These are phyloP conservation scores for Tuber borchii DNA, from an alignment of 495 filamentous ascomycete genomes.

Conservation along the genomic window DNA sequence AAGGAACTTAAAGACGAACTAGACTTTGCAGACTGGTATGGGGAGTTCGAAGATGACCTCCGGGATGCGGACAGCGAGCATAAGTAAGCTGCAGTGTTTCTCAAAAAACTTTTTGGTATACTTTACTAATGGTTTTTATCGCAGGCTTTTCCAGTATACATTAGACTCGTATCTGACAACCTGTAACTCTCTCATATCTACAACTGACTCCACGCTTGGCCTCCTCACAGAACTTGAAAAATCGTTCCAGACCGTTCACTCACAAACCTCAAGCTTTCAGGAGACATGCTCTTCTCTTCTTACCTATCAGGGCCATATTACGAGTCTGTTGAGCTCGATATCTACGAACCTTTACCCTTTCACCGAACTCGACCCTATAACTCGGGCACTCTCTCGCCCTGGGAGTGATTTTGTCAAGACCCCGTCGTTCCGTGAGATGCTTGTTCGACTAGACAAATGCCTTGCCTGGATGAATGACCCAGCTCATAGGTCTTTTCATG, in stretches of 20 bases:
- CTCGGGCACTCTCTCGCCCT: constrained; percentile 81
- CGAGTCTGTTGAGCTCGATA: constrained; percentile 69
- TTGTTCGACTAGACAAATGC: constrained; percentile 76
- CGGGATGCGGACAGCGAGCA: constrained; percentile 80
- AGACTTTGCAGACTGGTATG: constrained; percentile 58
- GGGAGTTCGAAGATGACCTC: constrained; percentile 58
- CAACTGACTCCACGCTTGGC: constrained; percentile 64
- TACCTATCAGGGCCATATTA: constrained; percentile 67
- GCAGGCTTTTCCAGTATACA: constrained; percentile 39
- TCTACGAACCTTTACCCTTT: constrained; percentile 85
- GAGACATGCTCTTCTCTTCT: constrained; percentile 82
- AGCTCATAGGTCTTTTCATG: constrained; percentile 66
- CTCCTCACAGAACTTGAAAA: constrained; percentile 68
- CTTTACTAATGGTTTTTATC: constrained; percentile 9
- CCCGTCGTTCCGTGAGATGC: constrained; percentile 78
- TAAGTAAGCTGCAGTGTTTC: constrained; percentile 51
- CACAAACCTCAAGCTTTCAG: constrained; percentile 83
- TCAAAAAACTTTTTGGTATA: neutral
- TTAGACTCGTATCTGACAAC: constrained; percentile 69
- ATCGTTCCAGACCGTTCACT: constrained; percentile 78
- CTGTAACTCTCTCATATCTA: constrained; percentile 68
- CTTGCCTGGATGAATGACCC: constrained; percentile 50
- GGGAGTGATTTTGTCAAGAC: constrained; percentile 77
- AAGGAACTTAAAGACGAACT: constrained; percentile 48
- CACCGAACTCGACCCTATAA: constrained; percentile 82